Evolutionary conservation across 345 rosid species (phyloP), one percentile per base, ranked within the genome.

Genomic region (Cardamine resedifolia): DNA sequence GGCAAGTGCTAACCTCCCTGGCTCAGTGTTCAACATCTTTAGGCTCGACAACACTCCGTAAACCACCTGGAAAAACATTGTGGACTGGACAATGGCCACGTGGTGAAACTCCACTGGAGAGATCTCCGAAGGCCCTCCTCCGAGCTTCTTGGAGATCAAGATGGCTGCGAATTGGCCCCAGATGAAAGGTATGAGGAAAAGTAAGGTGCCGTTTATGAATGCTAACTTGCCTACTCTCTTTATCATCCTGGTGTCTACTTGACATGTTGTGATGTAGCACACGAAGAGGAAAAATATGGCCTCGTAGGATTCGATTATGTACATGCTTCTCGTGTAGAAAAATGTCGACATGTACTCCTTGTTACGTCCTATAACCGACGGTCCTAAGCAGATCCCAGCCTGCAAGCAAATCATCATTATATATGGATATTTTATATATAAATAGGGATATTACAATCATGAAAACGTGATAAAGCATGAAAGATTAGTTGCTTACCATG

Each of bases 1-100:
- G 31, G 86, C 75, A 2, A 82, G 78, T 7, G 88, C 83, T 12
- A 85, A 74, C 48, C 82, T 81, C 49, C 84, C 88, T 4, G 82
- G 71, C 72, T 85, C 86, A 6, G 84, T 78, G 45, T 82, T 85
- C 1, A 82, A 55, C 64, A 85, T 72, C 48, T 82, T 85, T 3
- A 85, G 78, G 31, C 77, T 84, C 1, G 81, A 58, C 9, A 85
- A 77, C 4, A 79, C 55, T n/a, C 72, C 48, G 19, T 76, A 63
- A n/a, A 64, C 62, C 10, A 68, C 83, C 56, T 78, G 85, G 21
- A 84, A 84, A 16, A 70, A 78, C 72, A 78, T 53, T 10, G 73
- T 58, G 1, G 81, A 64, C 44, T 76, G 57, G 44, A 80, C 75
- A 28, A 76, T n/a, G 19, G 7, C 70, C 51, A 69, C 70, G 21